phyloP scores from a whole-genome alignment of 768 basidiomycete genomes.

The Suillus americanus region DNA sequence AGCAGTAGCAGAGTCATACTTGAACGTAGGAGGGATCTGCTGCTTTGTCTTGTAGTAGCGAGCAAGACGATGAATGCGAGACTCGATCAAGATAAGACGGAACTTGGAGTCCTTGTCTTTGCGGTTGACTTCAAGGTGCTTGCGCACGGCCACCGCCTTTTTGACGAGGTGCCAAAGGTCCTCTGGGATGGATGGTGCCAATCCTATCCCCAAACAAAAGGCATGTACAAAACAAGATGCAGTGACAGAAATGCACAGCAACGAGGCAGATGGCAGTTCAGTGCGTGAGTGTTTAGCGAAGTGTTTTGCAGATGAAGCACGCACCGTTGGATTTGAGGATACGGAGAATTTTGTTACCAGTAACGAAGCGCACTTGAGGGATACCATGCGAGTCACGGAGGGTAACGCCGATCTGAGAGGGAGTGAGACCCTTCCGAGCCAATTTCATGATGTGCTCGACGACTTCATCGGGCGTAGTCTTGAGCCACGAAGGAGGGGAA shows the following conservation, averaged over 20 bases:
- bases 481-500: conserved; percentile 93
- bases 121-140: conserved; percentile 97
- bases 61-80: conserved; percentile 95
- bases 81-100: conserved; percentile 98
- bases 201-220: conserved; percentile 74
- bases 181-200: conserved; percentile 97
- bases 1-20: conserved; percentile 95
- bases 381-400: conserved; percentile 98
- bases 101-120: conserved; percentile 98
- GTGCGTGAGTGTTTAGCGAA: conserved; percentile 24
- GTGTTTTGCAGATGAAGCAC: conserved; percentile 25
- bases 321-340: conserved; percentile 93
- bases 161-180: conserved; percentile 99
- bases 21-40: conserved; percentile 97
- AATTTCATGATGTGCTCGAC: conserved; percentile 96
- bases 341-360: conserved; percentile 99
- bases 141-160: conserved; percentile 99
- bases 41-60: conserved; percentile 99
- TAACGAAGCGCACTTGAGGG: conserved; percentile 97
- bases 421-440: conserved; percentile 95
- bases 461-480: conserved; percentile 93
- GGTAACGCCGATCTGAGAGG: conserved; percentile 97
- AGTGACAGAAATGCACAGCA: conserved; percentile 8
- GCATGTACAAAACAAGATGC: conserved; percentile 16
- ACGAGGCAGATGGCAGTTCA: background rate